Conservation (phyloP, 176 grass and related monocot genomes). For the Musa itinerans region DNA sequence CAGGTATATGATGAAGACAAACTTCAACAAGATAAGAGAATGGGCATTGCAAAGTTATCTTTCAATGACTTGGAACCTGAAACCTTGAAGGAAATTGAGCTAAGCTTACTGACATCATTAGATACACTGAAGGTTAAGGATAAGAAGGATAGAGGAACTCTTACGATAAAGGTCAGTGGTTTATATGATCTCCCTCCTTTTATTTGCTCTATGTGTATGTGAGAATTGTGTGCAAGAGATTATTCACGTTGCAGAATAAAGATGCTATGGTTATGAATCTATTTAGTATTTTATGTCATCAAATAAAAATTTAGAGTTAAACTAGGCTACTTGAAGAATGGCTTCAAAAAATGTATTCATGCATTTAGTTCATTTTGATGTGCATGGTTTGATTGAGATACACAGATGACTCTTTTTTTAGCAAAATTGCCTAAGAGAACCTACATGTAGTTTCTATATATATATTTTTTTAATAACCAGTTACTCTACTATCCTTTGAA, state of each 20-base stretch:
- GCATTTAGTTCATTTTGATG: too few relatives aligned
- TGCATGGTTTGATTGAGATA: too few relatives aligned
- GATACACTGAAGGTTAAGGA: constrained; percentile 97
- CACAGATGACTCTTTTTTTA: too few relatives aligned
- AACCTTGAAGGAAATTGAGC: constrained; percentile 49
- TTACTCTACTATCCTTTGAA: too few relatives aligned
- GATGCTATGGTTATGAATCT: background rate
- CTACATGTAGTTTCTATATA: too few relatives aligned
- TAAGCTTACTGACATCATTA: constrained; percentile 76
- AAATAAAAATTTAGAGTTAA: background rate
- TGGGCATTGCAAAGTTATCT: constrained; percentile 70
- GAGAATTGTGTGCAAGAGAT: background rate
- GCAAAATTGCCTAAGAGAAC: too few relatives aligned
- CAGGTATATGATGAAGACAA: constrained; percentile 96
- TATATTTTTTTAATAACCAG: too few relatives aligned
- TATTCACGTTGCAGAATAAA: too few relatives aligned
- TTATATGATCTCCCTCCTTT: background rate
- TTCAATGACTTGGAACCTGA: constrained; percentile 49
- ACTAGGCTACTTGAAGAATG: background rate
- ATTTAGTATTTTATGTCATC: background rate
- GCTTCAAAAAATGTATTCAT: too few relatives aligned
- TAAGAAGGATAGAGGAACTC: constrained; percentile 81
- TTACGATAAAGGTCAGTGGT: constrained; percentile 58
- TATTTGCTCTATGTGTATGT: background rate
- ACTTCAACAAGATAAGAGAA: constrained; percentile 89